Base-by-base conservation (phyloP, 2,329 filamentous ascomycete species). In the Cladosporium sp. region DNA sequence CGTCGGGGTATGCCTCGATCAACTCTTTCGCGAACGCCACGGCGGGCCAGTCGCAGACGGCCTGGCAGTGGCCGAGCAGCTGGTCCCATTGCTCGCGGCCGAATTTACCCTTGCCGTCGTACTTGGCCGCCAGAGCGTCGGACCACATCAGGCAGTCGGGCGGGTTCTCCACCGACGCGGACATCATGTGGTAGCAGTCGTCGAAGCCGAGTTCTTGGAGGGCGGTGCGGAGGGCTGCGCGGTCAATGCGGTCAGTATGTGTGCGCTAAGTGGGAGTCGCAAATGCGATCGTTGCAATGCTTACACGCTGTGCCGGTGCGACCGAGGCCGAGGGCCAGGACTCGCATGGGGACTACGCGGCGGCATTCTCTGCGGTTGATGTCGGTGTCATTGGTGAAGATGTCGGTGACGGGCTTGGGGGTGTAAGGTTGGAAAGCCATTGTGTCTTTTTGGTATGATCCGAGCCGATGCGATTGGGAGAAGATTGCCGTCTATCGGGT, bases 151-250 rank as follows among this genome's bases (percentile, higher is more conserved):
- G 72, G 49, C 79, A 80, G 61, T 86, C 84, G 19, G 79, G 80
- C 9, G 80, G 80, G 68, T 85, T 86, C 70, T 86, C 83, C 54
- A 85, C 80, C 53, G 79, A 82, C 57, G 79, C 81, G 60, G 78
- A 83, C 80, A 85, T 84, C 83, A 86, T 86, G 73, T 88, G 85
- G 74, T 88, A 87, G 54, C 80, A 84, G 66, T 85, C 81, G 59
- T 79, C 72, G 65, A 83, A 86, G 55, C 84, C 84, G 36, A 88
- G 75, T 59, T 80, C 73, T 62, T 83, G 78, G 64, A 88, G 77
- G 17, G 85, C 84, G 38, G 77, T 79, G 54, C 83, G 77, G 62
- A 87, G 79, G 38, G 83, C 80, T 83, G 47, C 13, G 18, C n/a
- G n/a, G 22, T 49, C 17, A 44, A 4, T 34, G 7, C 27, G 19